A percentile compares a stretch with the other conserved stretches of the same genome.
Conservation (phyloP, 2,329 filamentous ascomycete genomes). For the Endoconidiophora laricicola region DNA sequence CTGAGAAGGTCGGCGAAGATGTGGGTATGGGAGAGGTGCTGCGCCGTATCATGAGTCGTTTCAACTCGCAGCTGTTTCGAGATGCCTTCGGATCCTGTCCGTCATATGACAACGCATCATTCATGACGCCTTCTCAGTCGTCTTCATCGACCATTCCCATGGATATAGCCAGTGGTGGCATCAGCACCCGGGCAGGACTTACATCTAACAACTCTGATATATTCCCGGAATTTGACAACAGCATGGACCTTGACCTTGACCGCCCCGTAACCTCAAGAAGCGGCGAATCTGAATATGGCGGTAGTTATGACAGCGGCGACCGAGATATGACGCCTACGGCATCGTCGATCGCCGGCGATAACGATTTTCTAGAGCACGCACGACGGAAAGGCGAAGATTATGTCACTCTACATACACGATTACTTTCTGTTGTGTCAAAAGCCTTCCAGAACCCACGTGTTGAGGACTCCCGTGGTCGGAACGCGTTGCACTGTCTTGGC, state of each 20-base stretch:
- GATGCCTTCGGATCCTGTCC: constrained; percentile 32
- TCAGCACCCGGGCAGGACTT: too few species aligned
- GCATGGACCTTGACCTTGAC: neutral
- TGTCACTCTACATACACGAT: constrained; percentile 11
- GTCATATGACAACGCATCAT: constrained; percentile 5
- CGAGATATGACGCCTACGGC: too few species aligned
- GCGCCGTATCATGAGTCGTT: constrained; percentile 20
- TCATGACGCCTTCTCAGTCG: neutral
- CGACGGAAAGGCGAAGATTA: constrained; percentile 9
- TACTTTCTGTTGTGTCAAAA: constrained; percentile 14
- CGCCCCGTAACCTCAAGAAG: too few species aligned
- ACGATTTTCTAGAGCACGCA: neutral
- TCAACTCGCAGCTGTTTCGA: constrained; percentile 21
- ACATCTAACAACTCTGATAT: too few species aligned
- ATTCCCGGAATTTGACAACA: neutral
- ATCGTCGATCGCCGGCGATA: constrained; percentile 11
- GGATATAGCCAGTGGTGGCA: too few species aligned
- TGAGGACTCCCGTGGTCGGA: constrained; percentile 31
- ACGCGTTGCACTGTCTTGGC: constrained; percentile 42
- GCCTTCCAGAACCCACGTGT: constrained; percentile 14
- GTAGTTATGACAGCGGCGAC: neutral
- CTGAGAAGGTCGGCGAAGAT: neutral
- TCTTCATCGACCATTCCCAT: too few species aligned
- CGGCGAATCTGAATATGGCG: neutral
- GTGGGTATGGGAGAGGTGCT: constrained; percentile 2